Percentiles rank a stretch among this genome's conserved stretches.
These are phyloP conservation scores for Tylopilus cervinicoccineus DNA, from an alignment of 768 basidiomycete genomes.

Conservation along the genomic window DNA sequence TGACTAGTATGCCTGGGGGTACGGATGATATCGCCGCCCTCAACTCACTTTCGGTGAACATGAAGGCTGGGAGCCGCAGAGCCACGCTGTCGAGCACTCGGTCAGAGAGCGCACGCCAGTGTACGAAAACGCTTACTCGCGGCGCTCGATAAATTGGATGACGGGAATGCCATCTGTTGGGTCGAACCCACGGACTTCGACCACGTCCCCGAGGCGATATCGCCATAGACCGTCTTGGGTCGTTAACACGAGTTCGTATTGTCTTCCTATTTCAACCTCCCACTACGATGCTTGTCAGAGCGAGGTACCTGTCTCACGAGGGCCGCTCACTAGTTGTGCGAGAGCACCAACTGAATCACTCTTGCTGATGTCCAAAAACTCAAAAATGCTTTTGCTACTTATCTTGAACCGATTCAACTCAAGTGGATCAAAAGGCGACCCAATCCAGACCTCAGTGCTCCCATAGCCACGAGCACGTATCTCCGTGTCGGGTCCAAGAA, in stretches of 20 bases:
- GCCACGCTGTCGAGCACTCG: not conserved
- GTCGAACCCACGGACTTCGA: slow-evolving; percentile 21
- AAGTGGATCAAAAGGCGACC: slow-evolving; percentile 1
- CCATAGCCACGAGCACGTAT: slow-evolving; percentile 1
- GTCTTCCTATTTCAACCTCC: slow-evolving; percentile 11
- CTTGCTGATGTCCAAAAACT: slow-evolving; percentile 15
- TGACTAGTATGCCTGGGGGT: not conserved
- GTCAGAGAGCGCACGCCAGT: not conserved
- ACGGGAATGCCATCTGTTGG: slow-evolving; percentile 15
- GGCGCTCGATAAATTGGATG: slow-evolving; percentile 13
- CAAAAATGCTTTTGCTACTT: slow-evolving; percentile 1
- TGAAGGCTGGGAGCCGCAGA: not conserved
- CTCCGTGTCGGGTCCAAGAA: not conserved
- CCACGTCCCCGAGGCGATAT: slow-evolving; percentile 17
- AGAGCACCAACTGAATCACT: not conserved
- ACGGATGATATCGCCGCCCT: slow-evolving; percentile 5
- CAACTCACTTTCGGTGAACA: slow-evolving; percentile 12
- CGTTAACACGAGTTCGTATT: slow-evolving; percentile 21
- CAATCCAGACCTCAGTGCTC: slow-evolving; percentile 7
- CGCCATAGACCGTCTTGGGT: slow-evolving; percentile 19
- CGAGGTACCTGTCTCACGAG: not conserved
- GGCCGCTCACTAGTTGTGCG: not conserved
- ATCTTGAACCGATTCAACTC: slow-evolving; percentile 11
- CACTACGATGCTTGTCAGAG: slow-evolving; percentile 12
- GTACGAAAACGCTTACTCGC: slow-evolving; percentile 8